Conservation (phyloP, 225 moss, liverwort and hornwort species). For the Takakia lepidozioides region DNA sequence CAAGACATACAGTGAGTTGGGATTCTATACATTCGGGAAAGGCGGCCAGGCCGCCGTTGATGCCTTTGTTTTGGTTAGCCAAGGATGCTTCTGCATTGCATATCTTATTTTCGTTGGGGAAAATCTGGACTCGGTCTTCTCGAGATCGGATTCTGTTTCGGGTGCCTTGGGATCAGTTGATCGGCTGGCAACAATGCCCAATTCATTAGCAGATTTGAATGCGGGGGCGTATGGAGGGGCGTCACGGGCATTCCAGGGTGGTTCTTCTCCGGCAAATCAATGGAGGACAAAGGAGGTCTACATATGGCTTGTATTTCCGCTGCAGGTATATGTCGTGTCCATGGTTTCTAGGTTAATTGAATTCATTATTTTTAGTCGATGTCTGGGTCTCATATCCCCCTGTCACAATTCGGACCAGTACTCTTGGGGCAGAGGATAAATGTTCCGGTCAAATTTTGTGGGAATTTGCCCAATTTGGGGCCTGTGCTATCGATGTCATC, state of each 20-base stretch:
- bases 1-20: constrained; percentile 75
- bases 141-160: constrained; percentile 9
- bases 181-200: background rate
- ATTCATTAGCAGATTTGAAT: background rate
- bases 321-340: no score
- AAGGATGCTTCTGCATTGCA: constrained; percentile 82
- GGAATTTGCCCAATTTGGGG: no score
- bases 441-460: no score
- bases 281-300: constrained; percentile 82
- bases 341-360: no score
- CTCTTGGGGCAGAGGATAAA: no score
- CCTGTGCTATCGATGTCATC: no score
- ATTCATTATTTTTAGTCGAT: no score
- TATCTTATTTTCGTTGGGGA: constrained; percentile 94
- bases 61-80: constrained; percentile 66
- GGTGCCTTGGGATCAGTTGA: no score
- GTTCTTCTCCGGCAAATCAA: constrained; percentile 21
- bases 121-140: constrained; percentile 78
- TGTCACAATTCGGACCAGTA: no score
- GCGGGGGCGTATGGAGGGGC: constrained; percentile 12
- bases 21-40: constrained; percentile 48
- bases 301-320: constrained; percentile 74
- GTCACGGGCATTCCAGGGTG: constrained; percentile 7
- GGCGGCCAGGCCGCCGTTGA: constrained; percentile 58
- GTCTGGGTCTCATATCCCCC: no score